phyloP scores from a whole-genome alignment of 2,329 filamentous ascomycete genomes.

The Scedosporium dehoogii region DNA sequence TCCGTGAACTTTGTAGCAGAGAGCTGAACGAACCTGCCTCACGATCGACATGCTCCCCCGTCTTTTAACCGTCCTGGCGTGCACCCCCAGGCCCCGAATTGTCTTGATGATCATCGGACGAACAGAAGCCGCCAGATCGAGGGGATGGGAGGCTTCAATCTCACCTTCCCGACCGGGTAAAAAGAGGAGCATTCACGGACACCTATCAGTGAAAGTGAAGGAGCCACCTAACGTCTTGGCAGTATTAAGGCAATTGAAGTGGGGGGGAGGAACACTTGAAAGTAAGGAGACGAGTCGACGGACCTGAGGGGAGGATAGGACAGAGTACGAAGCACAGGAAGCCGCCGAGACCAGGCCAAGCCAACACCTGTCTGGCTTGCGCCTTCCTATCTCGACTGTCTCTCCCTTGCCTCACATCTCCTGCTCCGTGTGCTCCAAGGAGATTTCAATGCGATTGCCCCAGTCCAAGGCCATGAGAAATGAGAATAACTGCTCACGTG shows the following conservation, averaged over 20 bases:
- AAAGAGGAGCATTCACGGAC: neutral
- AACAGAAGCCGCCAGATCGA: neutral
- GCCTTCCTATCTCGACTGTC: neutral
- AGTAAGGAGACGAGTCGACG: neutral
- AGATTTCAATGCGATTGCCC: no score
- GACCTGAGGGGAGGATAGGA: neutral
- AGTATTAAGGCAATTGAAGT: no score
- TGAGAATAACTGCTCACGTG: neutral
- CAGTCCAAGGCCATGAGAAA: no score
- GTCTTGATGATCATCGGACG: no score
- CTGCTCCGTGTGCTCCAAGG: neutral
- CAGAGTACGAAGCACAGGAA: neutral
- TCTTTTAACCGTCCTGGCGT: no score
- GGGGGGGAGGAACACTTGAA: neutral
- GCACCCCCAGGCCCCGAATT: no score
- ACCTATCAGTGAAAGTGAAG: neutral
- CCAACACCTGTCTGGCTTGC: no score
- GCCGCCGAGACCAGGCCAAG: no score
- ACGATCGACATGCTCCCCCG: no score
- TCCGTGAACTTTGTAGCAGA: no score
- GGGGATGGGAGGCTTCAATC: neutral
- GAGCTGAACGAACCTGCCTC: no score
- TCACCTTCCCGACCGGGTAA: neutral
- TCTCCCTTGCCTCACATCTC: neutral
- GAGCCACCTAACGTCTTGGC: neutral